A percentile compares a stretch with the other conserved stretches of the same genome.
Conservation (phyloP, 306 rosid species). For the Quillaja saponaria region DNA sequence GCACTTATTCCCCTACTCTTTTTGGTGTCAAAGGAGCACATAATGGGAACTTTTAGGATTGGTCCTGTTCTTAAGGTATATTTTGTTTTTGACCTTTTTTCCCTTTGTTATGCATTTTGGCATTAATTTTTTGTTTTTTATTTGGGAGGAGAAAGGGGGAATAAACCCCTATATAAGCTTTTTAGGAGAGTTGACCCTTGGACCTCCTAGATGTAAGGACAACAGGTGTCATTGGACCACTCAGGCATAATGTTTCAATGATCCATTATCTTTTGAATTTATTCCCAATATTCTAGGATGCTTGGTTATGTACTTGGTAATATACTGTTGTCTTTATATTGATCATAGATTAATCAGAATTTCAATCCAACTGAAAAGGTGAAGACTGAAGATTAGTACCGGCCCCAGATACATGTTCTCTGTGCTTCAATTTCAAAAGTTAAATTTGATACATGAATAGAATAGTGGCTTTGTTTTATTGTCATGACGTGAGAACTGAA, state of each 20-base stretch:
- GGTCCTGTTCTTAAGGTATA: slow-evolving; percentile 80
- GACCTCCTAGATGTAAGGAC: no score
- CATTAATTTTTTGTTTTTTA: neutral
- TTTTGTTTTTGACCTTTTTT: slow-evolving; percentile 7
- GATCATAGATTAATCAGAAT: slow-evolving; percentile 2
- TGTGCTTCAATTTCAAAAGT: slow-evolving; percentile 7
- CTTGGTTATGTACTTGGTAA: slow-evolving; percentile 14
- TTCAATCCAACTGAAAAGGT: neutral
- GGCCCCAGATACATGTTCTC: slow-evolving; percentile 1
- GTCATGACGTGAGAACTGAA: slow-evolving; percentile 19
- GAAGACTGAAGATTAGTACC: slow-evolving; percentile 2
- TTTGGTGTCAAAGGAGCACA: slow-evolving; percentile 85
- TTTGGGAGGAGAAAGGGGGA: neutral
- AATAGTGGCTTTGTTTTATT: slow-evolving; percentile 13
- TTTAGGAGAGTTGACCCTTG: no score
- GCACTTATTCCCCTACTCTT: slow-evolving; percentile 93
- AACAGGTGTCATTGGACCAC: no score
- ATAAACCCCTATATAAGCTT: no score
- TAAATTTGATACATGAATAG: slow-evolving; percentile 10
- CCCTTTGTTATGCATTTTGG: slow-evolving; percentile 21
- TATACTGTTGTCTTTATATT: neutral
- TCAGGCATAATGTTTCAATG: no score
- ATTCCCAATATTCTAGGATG: slow-evolving; percentile 1
- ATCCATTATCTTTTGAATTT: neutral
- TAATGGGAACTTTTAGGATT: slow-evolving; percentile 87